Evolutionary conservation across 495 filamentous ascomycete species (phyloP), one percentile per base, ranked within the genome.

Genomic region (Aspergillus cavernicola): DNA sequence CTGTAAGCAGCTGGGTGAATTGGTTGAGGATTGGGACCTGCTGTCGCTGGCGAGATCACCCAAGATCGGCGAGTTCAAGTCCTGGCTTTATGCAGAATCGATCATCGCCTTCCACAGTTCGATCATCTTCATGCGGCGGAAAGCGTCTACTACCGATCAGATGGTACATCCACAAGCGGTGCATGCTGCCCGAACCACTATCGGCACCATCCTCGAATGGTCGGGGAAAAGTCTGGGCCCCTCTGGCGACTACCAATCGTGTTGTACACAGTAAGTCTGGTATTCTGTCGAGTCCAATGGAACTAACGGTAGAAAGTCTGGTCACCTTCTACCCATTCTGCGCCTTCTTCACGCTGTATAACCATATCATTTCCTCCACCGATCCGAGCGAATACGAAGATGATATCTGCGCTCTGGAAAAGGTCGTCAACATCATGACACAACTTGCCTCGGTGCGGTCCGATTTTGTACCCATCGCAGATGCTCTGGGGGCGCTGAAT

Each of bases 291-390:
- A 22, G 12, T 29, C 10, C 6, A 4, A 24, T 44, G n/a, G 4
- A 9, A 1, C 15, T 44, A 44, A 44, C 10, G 1, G 3, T 15
- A 44, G 1, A 29, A 3, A 54, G 51, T 1, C 36, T 46, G 9
- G 16, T 54, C 18, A 54, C 51, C 2, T 54, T 54, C 23, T 54
- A 54, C 13, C 51, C 51, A 6, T 54, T 54, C 22, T 46, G 40
- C 6, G 51, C 51, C 40, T 54, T 54, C 32, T 54, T 54, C 35
- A 54, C 51, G 0, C 51, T 54, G 3, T 54, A 54, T 18, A 22
- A 54, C 13, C 29, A 46, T 18, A 54, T 47, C 19, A 5, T 47
- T 1, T 38, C 51, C 2, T 18, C 51, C 12, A 15, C 31, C 22
- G 22, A 35, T 16, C 11, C 33, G 2, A 29, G 18, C 4, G 51